phyloP scores from a whole-genome alignment of 805 yeast genomes.

The Grigorovia humatica region DNA sequence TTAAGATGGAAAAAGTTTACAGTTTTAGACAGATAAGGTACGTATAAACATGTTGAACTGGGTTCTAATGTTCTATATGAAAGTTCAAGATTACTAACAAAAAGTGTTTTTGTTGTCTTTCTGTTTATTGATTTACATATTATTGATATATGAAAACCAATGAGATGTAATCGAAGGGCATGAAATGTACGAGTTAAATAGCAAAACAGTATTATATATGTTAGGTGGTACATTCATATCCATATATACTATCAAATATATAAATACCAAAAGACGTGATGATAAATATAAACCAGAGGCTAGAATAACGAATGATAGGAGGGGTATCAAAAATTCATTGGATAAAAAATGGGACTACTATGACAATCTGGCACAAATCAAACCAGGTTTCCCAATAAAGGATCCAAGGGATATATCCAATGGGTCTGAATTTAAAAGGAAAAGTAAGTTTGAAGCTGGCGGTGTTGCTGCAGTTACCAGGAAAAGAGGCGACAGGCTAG shows the following conservation, averaged over 20 bases:
- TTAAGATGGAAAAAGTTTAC: background rate
- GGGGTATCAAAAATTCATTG: conserved; percentile 1
- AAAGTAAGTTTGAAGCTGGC: conserved; percentile 59
- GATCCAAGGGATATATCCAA: conserved; percentile 7
- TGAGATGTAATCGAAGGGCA: too few species aligned
- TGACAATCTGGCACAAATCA: conserved; percentile 30
- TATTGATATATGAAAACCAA: too few species aligned
- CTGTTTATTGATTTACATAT: too few species aligned
- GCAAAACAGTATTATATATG: conserved; percentile 20
- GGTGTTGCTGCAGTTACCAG: conserved; percentile 52
- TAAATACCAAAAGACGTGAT: conserved; percentile 30
- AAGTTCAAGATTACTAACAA: too few species aligned
- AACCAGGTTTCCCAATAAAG: conserved; percentile 48
- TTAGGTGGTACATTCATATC: conserved; percentile 22
- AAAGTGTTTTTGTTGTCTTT: too few species aligned
- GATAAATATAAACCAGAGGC: conserved; percentile 28
- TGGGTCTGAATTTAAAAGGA: conserved; percentile 33
- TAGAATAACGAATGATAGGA: conserved; percentile 6
- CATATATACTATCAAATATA: conserved; percentile 18
- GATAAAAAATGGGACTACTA: conserved; percentile 17
- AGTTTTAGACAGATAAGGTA: conserved; percentile 17
- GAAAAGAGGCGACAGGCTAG: conserved; percentile 42
- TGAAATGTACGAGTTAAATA: background rate
- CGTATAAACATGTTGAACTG: conserved; percentile 4
- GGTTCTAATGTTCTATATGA: too few species aligned